phyloP scores from a whole-genome alignment of 768 basidiomycete species.

The Chalciporus sphaerocephalus region DNA sequence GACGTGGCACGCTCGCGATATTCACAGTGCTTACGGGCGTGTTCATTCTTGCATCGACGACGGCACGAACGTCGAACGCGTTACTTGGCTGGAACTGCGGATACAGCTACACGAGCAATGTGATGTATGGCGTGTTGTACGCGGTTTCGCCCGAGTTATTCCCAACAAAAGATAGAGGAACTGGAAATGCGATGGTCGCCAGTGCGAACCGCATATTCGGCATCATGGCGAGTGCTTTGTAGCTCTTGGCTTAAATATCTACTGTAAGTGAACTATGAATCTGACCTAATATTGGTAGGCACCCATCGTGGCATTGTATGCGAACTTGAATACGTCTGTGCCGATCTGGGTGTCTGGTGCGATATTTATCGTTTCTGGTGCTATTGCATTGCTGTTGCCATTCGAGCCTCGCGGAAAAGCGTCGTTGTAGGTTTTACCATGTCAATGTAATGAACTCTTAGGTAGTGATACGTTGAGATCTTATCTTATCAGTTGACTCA shows the following conservation, averaged over 20 bases:
- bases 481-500: conserved; percentile 14
- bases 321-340: conserved; percentile 43
- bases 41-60: conserved; percentile 56
- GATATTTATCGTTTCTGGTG: conserved; percentile 47
- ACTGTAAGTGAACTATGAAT: neutral
- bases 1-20: conserved; percentile 49
- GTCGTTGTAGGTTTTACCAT: conserved; percentile 32
- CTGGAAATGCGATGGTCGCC: conserved; percentile 52
- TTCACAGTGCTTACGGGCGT: conserved; percentile 55
- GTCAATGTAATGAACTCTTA: neutral
- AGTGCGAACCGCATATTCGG: conserved; percentile 55
- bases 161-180: conserved; percentile 51
- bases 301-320: conserved; percentile 47
- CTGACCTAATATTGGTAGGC: conserved; percentile 30
- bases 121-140: conserved; percentile 52
- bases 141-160: conserved; percentile 47
- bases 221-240: conserved; percentile 41
- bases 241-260: too few relatives aligned
- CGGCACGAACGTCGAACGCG: conserved; percentile 47
- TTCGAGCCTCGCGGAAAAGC: conserved; percentile 57
- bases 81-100: conserved; percentile 58
- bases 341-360: conserved; percentile 55
- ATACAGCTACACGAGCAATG: conserved; percentile 52
- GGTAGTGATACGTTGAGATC: neutral
- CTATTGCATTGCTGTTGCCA: conserved; percentile 48